phyloP scores from a whole-genome alignment of 768 basidiomycete genomes.

The Tylopilus cervinicoccineus region DNA sequence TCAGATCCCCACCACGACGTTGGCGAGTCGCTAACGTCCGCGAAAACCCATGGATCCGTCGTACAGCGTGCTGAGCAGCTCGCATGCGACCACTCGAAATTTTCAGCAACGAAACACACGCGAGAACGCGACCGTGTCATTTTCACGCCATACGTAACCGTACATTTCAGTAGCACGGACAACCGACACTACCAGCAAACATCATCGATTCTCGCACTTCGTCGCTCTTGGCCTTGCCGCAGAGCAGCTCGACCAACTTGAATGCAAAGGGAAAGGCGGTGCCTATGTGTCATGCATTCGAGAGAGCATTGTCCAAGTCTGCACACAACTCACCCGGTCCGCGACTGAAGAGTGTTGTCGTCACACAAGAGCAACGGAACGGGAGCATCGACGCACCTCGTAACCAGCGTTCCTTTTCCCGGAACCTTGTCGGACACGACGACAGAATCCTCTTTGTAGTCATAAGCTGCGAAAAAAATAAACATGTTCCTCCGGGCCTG shows the following conservation, averaged over 20 bases:
- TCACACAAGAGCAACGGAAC: conserved; percentile 1
- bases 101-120: conserved; percentile 11
- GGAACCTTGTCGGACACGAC: conserved; percentile 48
- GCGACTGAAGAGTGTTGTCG: conserved; percentile 46
- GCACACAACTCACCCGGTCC: conserved; percentile 54
- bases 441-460: conserved; percentile 70
- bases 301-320: neutral
- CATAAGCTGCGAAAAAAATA: conserved; percentile 48
- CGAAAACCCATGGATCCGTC: conserved; percentile 24
- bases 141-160: conserved; percentile 18
- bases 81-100: conserved; percentile 21
- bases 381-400: conserved; percentile 48
- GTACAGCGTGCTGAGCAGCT: conserved; percentile 21
- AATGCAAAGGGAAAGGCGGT: conserved; percentile 77
- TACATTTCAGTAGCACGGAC: conserved; percentile 27
- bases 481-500: neutral
- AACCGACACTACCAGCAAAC: conserved; percentile 56
- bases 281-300: conserved; percentile 35
- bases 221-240: conserved; percentile 56
- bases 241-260: conserved; percentile 67
- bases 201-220: conserved; percentile 67
- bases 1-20: conserved; percentile 21
- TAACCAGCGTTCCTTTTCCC: conserved; percentile 54
- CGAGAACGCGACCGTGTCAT: conserved; percentile 10
- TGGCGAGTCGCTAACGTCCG: conserved; percentile 9